A percentile compares a stretch with the other conserved stretches of the same genome.
Conservation (phyloP, 805 yeast genomes). For the Vanderwaltozyma verrucispora region DNA sequence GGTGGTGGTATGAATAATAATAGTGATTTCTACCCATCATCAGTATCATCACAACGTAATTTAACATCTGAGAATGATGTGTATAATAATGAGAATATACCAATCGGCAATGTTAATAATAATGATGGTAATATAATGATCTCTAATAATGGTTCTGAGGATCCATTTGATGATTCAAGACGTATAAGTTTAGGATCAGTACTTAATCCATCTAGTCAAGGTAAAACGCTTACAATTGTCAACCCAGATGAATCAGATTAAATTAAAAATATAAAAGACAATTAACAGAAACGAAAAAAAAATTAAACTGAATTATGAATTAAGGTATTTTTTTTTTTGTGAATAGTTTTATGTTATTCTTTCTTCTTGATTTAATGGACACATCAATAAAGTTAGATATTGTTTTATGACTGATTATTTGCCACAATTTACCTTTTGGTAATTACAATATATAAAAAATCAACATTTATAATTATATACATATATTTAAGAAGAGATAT, state of each 20-base stretch:
- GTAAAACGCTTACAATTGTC: slow-evolving; percentile 74
- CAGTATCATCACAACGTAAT: slow-evolving; percentile 16
- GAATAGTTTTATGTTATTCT: too few relatives aligned
- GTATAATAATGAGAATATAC: background rate
- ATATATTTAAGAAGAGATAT: too few relatives aligned
- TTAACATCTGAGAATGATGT: background rate
- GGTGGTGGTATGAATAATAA: slow-evolving; percentile 19
- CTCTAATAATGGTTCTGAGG: slow-evolving; percentile 11
- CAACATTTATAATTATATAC: too few relatives aligned
- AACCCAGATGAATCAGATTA: slow-evolving; percentile 57
- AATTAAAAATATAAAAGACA: background rate
- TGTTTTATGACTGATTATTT: too few relatives aligned
- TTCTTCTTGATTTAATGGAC: too few relatives aligned
- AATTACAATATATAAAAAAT: too few relatives aligned
- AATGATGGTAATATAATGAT: slow-evolving; percentile 1
- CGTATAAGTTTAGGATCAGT: slow-evolving; percentile 77
- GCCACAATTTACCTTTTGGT: too few relatives aligned
- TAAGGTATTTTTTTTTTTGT: too few relatives aligned
- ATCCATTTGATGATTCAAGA: slow-evolving; percentile 72
- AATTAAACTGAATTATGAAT: too few relatives aligned
- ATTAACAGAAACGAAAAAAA: background rate
- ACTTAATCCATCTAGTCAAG: slow-evolving; percentile 65
- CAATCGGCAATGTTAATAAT: slow-evolving; percentile 3
- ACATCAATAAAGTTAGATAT: too few relatives aligned
- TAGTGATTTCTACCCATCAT: slow-evolving; percentile 14